A percentile compares a stretch with the other conserved stretches of the same genome.
Evolutionary conservation across 306 rosid species (phyloP).

Genomic region (Casuarina glauca): DNA sequence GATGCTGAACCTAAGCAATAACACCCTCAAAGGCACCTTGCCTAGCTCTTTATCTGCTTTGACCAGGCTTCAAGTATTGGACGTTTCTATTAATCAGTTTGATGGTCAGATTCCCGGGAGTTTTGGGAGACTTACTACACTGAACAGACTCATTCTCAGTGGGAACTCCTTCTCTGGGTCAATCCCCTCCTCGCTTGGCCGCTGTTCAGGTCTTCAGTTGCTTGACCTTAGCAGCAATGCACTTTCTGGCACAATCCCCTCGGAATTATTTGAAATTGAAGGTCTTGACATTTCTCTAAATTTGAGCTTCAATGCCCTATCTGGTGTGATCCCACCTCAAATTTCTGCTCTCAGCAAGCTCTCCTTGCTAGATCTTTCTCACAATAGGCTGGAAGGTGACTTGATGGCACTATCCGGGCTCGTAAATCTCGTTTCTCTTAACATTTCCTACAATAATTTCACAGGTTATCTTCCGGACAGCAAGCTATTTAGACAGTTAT

Average conservation of each 20-base stretch:
- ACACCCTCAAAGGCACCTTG: constrained; percentile 62
- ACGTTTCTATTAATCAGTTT: constrained; percentile 64
- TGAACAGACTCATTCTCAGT: constrained; percentile 69
- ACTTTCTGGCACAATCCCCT: constrained; percentile 65
- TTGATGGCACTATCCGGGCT: constrained; percentile 60
- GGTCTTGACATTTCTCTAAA: constrained; percentile 82
- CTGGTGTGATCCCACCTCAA: constrained; percentile 70
- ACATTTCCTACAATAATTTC: constrained; percentile 77
- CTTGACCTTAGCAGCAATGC: constrained; percentile 88
- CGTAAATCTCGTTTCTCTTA: constrained; percentile 79
- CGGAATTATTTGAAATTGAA: constrained; percentile 58
- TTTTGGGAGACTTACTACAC: constrained; percentile 64
- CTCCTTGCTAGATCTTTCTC: constrained; percentile 77
- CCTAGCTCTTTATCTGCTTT: constrained; percentile 67
- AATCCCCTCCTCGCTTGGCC: constrained; percentile 70
- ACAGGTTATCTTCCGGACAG: constrained; percentile 81
- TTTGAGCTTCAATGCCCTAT: constrained; percentile 73
- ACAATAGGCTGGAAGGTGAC: constrained; percentile 77
- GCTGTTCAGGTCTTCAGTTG: constrained; percentile 68
- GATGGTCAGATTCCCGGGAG: constrained; percentile 62
- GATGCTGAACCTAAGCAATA: constrained; percentile 77
- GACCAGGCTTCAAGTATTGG: constrained; percentile 74
- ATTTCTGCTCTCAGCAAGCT: constrained; percentile 77
- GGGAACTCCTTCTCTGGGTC: constrained; percentile 70
- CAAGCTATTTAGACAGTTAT: constrained; percentile 74